These are phyloP conservation scores for Malassezia obtusa DNA, from an alignment of 1,284 basidiomycete genomes.

Conservation along the genomic window DNA sequence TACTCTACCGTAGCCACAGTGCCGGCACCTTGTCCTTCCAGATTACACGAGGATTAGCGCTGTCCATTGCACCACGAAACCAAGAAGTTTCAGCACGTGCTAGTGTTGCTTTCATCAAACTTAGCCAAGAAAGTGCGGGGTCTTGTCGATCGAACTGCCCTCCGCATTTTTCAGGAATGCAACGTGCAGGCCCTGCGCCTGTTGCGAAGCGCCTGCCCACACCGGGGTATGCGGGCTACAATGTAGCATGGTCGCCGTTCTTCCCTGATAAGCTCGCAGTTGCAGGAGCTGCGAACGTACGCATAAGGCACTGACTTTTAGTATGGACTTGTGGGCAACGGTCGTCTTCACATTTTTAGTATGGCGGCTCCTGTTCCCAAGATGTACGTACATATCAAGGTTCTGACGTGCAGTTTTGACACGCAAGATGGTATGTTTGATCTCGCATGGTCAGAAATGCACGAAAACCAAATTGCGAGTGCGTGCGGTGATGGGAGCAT, in stretches of 20 bases:
- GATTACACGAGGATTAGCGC: no score
- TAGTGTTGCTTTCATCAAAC: background rate
- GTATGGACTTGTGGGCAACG: constrained; percentile 89
- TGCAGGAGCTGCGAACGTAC: constrained; percentile 71
- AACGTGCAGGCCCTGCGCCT: background rate
- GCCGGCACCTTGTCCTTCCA: background rate
- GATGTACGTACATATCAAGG: background rate
- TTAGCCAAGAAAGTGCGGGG: background rate
- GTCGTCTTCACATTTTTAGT: constrained; percentile 48
- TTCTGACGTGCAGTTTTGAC: constrained; percentile 60
- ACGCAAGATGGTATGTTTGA: constrained; percentile 90
- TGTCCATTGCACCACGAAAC: background rate
- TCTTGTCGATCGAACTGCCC: background rate
- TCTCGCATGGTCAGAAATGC: constrained; percentile 79
- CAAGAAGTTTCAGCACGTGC: background rate
- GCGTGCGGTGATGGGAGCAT: constrained; percentile 84
- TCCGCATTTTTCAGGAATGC: background rate
- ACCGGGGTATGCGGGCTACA: constrained; percentile 68
- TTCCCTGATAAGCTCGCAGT: constrained; percentile 70
- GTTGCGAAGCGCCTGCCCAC: constrained; percentile 20
- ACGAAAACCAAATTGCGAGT: constrained; percentile 85
- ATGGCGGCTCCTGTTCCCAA: background rate
- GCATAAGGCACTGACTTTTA: constrained; percentile 6
- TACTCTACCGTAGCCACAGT: background rate
- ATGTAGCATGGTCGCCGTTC: constrained; percentile 83